Evolutionary conservation across 768 basidiomycete genomes (phyloP), one percentile per base, ranked within the genome.

Genomic region (Mycena vulgaris): DNA sequence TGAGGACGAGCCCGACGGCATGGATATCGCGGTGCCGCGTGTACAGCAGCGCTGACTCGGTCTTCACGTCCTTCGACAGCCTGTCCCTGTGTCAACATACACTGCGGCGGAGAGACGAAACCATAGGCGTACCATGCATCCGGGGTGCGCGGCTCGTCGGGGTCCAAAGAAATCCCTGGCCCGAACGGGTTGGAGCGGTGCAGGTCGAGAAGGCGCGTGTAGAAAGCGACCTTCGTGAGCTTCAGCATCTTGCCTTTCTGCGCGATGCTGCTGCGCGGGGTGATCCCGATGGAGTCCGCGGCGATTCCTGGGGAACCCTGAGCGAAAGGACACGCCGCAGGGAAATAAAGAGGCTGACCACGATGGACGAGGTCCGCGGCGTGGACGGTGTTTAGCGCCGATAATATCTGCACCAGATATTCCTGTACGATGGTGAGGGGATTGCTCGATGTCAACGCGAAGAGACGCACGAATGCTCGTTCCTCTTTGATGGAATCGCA

Each of bases 161-260:
- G 40, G 25, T 69, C 60, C 25, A 73, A 48, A 1, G 80, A 74
- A 11, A 78, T 75, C 77, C 80, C 73, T 16, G 81, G 75, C 5
- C 87, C 87, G 72, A 97, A 95, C 0, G 91, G 89, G 74, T 98
- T 95, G 3, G 96, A 97, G 21, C 90, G 86, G 75, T 97, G 93
- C 35, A 96, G 82, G 76, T 97, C 95, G 28, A 92, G 83, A 35
- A 98, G 84, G 0, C 88, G 88, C 7, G 90, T 89, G 71, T 92
- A 87, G 77, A 92, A 98, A 19, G 86, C 89, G 3, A 90, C 90
- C 71, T 91, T 91, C 23, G 90, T 88, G 4, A 98, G 80, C 77
- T 96, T 96, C 76, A 95, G 86, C 23, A 88, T 81, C 72, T 93
- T 94, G 13, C 88, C 81, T 35, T 88, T 87, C 23, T 7, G 85